A percentile compares a stretch with the other conserved stretches of the same genome.
Evolutionary conservation across 371 early-diverging fungal species (phyloP).

Genomic region (Zychaea mexicana): DNA sequence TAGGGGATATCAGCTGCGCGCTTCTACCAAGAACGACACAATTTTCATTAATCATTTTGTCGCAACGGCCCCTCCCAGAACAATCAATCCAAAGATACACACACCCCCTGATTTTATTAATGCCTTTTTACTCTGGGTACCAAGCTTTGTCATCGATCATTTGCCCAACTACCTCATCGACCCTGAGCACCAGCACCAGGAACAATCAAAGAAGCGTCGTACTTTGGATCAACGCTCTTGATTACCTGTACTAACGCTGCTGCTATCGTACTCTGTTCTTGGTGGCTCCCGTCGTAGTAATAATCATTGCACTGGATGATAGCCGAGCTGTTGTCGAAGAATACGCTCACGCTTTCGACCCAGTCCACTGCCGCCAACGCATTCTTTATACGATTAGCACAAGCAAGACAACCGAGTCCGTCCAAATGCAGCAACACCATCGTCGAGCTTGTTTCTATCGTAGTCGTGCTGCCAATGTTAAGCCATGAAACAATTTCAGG

Average conservation of each 20-base stretch:
- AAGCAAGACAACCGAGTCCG: conserved; percentile 54
- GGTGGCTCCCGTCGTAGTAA: background rate
- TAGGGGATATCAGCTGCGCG: too few relatives aligned
- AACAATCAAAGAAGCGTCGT: background rate
- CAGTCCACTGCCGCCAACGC: conserved; percentile 26
- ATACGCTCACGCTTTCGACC: conserved; percentile 35
- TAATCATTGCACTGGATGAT: conserved; percentile 14
- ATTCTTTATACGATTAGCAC: conserved; percentile 51
- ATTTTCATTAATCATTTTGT: too few relatives aligned
- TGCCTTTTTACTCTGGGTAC: too few relatives aligned
- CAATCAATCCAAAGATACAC: too few relatives aligned
- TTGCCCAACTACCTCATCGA: background rate
- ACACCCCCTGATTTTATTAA: background rate
- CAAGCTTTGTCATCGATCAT: too few relatives aligned
- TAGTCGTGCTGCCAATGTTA: conserved; percentile 4
- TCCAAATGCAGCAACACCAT: conserved; percentile 24
- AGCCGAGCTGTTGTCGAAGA: conserved; percentile 39
- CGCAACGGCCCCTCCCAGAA: too few relatives aligned
- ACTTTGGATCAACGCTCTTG: conserved; percentile 6
- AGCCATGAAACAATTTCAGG: conserved; percentile 38
- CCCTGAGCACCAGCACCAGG: background rate
- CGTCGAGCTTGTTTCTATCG: background rate
- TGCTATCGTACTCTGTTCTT: background rate
- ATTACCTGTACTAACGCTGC: background rate
- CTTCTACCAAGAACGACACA: too few relatives aligned